These are phyloP conservation scores for Lecanosticta acicola DNA, from an alignment of 2,329 filamentous ascomycete species.

Conservation along the genomic window DNA sequence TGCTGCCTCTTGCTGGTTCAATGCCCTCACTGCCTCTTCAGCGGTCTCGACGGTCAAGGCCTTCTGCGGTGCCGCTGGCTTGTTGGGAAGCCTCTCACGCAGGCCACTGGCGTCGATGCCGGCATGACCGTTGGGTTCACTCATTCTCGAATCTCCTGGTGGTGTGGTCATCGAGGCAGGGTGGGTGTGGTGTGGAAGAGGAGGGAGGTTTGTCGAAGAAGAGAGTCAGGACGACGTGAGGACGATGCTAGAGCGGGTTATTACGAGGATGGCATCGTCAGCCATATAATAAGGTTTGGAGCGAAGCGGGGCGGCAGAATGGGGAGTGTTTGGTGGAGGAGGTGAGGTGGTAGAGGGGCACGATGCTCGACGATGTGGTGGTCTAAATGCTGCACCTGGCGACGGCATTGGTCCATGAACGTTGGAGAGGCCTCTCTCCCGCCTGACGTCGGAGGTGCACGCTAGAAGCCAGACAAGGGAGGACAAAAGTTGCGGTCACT, in stretches of 20 bases:
- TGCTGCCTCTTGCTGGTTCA: constrained; percentile 47
- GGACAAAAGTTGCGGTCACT: not conserved
- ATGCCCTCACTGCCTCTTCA: constrained; percentile 43
- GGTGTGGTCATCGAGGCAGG: constrained; percentile 10
- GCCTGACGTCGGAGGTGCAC: not conserved
- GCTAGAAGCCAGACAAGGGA: not conserved
- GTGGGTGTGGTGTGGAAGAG: not conserved
- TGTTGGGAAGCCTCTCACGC: constrained; percentile 42
- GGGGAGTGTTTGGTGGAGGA: not conserved
- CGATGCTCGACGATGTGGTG: not conserved
- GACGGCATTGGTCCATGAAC: not conserved
- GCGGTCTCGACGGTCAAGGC: constrained; percentile 35
- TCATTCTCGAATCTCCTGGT: constrained; percentile 17
- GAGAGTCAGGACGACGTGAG: too few species aligned
- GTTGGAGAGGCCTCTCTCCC: too few species aligned
- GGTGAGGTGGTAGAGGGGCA: not conserved
- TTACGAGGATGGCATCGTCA: not conserved
- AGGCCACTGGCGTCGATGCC: constrained; percentile 35
- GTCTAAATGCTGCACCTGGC: not conserved
- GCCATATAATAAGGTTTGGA: not conserved
- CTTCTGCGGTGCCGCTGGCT: constrained; percentile 29
- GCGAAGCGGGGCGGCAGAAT: not conserved
- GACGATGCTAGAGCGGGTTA: not conserved
- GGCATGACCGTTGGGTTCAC: constrained; percentile 13
- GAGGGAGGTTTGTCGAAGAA: not conserved